Base-by-base conservation (phyloP, 2,329 filamentous ascomycete species). In the Neonectria punicea region DNA sequence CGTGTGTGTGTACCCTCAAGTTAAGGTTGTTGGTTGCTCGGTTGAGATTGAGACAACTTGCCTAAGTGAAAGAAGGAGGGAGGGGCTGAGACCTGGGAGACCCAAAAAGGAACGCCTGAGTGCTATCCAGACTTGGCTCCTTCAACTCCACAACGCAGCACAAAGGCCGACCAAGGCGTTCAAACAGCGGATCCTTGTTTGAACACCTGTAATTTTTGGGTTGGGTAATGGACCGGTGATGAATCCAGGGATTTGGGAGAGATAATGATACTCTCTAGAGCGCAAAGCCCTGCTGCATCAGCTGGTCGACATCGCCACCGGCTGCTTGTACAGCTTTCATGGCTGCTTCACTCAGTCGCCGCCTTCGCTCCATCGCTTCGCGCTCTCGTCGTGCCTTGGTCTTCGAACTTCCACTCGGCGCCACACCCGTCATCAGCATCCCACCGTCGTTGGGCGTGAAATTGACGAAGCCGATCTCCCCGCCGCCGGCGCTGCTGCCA, bases 361-460 rank as follows among this genome's bases (percentile, higher is more conserved):
- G 82, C 73, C 92, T 84, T 79, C 91, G 90, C 75, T 98, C 95
- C 58, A 87, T 84, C 2, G 93, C 93, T 81, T 98, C 95, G 78
- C 93, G 92, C 79, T 98, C 95, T 55, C 96, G 84, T 60, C 94
- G 83, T n/a, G 93, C 93, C 78, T 98, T 98, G 9, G 96, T 98
- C 86, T 98, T 98, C 70, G 89, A 92, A 71, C 90, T 94, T 10
- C 96, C 96, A 69, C 91, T 94, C 1, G 95, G 95, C 50, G 96
- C 96, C 13, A 99, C 96, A 5, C 94, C 95, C 8, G 89, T 93
- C 79, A 99, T 88, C 47, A 99, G 90, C 75, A 92, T 88, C 14
- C 86, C 83, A 73, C 90, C 90, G 78, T 99, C 94, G 54, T 86
- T 84, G 1, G 93, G 90, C 1, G 94, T 98, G 80, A 92, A 97